These are phyloP conservation scores for Apiospora arundinis DNA, from an alignment of 2,329 filamentous ascomycete genomes.

Conservation along the genomic window DNA sequence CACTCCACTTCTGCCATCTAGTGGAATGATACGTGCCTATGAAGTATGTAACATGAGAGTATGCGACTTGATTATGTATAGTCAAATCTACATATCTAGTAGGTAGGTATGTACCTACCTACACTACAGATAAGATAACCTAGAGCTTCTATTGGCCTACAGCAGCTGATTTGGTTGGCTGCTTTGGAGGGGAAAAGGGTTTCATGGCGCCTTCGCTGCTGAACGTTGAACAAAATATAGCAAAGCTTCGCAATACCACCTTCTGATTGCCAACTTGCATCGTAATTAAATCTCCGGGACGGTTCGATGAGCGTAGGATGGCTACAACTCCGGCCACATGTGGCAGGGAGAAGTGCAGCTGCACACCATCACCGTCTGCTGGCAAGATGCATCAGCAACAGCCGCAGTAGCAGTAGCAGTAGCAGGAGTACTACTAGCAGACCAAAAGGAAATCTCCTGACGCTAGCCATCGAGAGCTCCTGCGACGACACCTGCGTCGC, in stretches of 20 bases:
- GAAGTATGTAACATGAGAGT: background rate
- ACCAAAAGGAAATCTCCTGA: slow-evolving; percentile 49
- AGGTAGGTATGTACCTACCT: too few species aligned
- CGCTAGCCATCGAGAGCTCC: slow-evolving; percentile 80
- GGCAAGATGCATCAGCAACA: background rate
- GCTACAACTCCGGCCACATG: slow-evolving; percentile 23
- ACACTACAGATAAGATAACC: slow-evolving; percentile 16
- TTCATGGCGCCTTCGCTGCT: background rate
- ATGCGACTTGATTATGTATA: background rate
- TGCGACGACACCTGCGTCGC: slow-evolving; percentile 95
- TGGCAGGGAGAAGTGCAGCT: background rate
- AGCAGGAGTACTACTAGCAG: too few species aligned
- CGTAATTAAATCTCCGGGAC: background rate
- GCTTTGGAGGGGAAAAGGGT: background rate
- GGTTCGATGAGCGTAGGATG: slow-evolving; percentile 27
- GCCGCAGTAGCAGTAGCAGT: background rate
- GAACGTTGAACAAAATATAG: background rate
- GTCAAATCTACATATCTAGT: background rate
- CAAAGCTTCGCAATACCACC: slow-evolving; percentile 1
- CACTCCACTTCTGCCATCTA: background rate
- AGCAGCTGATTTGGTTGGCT: background rate
- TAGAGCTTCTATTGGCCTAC: background rate
- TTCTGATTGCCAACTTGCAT: background rate
- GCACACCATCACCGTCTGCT: background rate
- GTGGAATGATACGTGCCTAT: background rate